phyloP scores from a whole-genome alignment of 1,284 basidiomycete genomes.

The Sanghuangporus weigelae region DNA sequence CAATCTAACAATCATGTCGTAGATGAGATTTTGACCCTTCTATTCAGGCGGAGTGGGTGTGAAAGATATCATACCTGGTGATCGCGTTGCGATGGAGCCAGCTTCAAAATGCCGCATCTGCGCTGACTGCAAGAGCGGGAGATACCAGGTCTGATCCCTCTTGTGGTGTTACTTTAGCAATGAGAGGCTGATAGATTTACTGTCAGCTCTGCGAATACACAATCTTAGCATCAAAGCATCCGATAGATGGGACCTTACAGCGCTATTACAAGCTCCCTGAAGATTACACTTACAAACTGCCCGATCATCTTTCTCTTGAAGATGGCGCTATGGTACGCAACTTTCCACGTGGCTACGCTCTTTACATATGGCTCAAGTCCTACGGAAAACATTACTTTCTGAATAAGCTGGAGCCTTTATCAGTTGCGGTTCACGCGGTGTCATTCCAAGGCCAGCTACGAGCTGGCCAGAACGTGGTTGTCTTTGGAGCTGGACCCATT shows the following conservation, averaged over 20 bases:
- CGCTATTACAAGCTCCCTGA: conserved; percentile 77
- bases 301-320: conserved; percentile 69
- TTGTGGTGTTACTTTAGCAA: neutral
- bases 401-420: conserved; percentile 84
- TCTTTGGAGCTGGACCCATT: conserved; percentile 92
- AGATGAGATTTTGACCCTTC: neutral
- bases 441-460: conserved; percentile 71
- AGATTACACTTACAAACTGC: conserved; percentile 71
- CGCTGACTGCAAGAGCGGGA: conserved; percentile 70
- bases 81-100: conserved; percentile 85
- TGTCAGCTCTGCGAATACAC: conserved; percentile 12
- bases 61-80: conserved; percentile 71
- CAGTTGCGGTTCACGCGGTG: conserved; percentile 89
- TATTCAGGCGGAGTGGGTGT: conserved; percentile 64
- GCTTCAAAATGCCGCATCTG: conserved; percentile 72
- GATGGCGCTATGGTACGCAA: conserved; percentile 75
- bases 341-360: too few relatives aligned
- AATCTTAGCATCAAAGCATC: conserved; percentile 79
- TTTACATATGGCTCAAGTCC: too few relatives aligned
- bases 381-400: neutral
- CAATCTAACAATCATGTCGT: neutral
- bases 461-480: conserved; percentile 65
- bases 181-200: neutral
- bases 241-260: conserved; percentile 81
- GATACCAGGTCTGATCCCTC: conserved; percentile 57